Evolutionary conservation across 257 asterid species (phyloP), one percentile per base, ranked within the genome.

Genomic region (Nicotiana noctiflora): DNA sequence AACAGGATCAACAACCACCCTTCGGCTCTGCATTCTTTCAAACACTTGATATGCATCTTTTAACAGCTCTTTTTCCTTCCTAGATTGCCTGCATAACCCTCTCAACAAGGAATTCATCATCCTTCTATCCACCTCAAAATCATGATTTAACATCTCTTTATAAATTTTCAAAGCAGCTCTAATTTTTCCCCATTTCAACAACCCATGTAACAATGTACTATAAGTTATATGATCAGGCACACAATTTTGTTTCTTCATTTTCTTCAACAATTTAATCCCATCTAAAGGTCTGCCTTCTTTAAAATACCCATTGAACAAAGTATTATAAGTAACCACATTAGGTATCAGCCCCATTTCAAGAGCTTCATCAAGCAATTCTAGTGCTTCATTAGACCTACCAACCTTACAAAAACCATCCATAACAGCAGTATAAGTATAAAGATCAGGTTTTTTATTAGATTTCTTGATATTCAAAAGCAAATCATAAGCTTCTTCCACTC

Each of bases 351-450:
- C 90, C 84, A 85, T 88, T 61, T 81, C 85, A 6, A 86, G 23
- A 76, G 94, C 94, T 88, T 92, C 92, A 2, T 80, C 79, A 14
- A 92, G 90, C 87, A 94, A 82, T 77, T 87, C 97, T 2, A 80
- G 51, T 2, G 98, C 98, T 85, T 94, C 98, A 1, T 84, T 68
- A 0, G 94, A 86, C 79, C 94, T 87, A 53, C 98, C 98, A 52
- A 92, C 98, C 82, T 92, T 92, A 67, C 97, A 94, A 4, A 92
- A 85, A 1, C 97, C 97, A 84, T 94, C 92, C 95, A 94, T 94
- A 84, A 94, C 51, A 13, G 92, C 92, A 5, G 94, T 88, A 88
- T 90, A 94, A 27, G 92, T 91, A 63, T 92, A 92, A 53, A 89
- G 82, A 81, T 94, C 97, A 2, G 90, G 97, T 66, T 86, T 88